Evolutionary conservation across 768 basidiomycete species (phyloP).

Genomic region (Porphyrellus cyaneotinctus): DNA sequence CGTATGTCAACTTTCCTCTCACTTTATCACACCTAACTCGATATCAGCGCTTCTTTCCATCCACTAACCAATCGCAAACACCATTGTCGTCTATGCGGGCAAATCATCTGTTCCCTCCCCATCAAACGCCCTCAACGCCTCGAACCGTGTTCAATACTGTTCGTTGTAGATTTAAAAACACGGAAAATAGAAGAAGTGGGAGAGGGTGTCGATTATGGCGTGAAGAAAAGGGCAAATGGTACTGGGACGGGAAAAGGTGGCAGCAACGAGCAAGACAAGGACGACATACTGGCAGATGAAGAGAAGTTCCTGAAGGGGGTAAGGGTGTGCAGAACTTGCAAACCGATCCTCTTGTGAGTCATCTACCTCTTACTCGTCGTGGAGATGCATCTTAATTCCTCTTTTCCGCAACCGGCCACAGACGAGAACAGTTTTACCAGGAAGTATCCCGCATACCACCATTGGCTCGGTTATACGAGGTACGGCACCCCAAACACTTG

Average conservation of each 20-base stretch:
- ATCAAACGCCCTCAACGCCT: slow-evolving; percentile 66
- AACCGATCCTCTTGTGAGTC: slow-evolving; percentile 72
- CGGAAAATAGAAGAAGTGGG: slow-evolving; percentile 79
- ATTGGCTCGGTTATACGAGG: slow-evolving; percentile 70
- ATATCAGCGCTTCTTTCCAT: slow-evolving; percentile 66
- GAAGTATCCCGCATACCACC: slow-evolving; percentile 56
- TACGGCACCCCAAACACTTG: slow-evolving; percentile 25
- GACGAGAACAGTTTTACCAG: slow-evolving; percentile 75
- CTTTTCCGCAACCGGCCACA: slow-evolving; percentile 24
- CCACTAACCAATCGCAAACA: slow-evolving; percentile 91
- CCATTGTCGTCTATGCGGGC: slow-evolving; percentile 91
- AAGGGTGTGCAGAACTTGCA: slow-evolving; percentile 81
- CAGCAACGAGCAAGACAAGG: slow-evolving; percentile 36
- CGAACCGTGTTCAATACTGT: slow-evolving; percentile 70
- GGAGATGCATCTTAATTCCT: not conserved
- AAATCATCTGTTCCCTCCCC: slow-evolving; percentile 87
- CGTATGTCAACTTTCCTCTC: slow-evolving; percentile 40
- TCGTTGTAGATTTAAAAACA: slow-evolving; percentile 79
- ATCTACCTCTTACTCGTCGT: slow-evolving; percentile 5
- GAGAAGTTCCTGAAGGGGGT: slow-evolving; percentile 89
- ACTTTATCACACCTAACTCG: slow-evolving; percentile 5
- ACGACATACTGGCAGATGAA: slow-evolving; percentile 48
- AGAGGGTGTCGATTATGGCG: slow-evolving; percentile 82
- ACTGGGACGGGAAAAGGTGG: slow-evolving; percentile 7
- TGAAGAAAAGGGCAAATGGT: slow-evolving; percentile 43